Conservation (phyloP, 306 rosid species). For the Vigna reflexopilosa region DNA sequence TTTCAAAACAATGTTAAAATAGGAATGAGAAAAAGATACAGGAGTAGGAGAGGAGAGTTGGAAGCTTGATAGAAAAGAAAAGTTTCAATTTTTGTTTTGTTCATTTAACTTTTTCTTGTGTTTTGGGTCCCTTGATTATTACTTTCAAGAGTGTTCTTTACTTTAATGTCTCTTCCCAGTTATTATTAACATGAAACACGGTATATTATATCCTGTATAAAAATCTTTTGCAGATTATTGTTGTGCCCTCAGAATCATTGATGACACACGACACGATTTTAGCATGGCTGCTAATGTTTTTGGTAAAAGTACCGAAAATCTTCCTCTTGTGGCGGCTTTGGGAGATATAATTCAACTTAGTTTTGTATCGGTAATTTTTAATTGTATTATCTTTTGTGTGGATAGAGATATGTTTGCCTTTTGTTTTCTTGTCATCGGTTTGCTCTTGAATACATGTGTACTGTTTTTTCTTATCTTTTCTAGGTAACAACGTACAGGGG, state of each 20-base stretch:
- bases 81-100: no score
- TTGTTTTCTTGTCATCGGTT: neutral
- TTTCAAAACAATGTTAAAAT: neutral
- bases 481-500: slow-evolving; percentile 50
- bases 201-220: slow-evolving; percentile 21
- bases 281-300: slow-evolving; percentile 64
- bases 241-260: slow-evolving; percentile 55
- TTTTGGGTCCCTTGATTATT: no score
- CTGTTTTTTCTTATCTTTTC: neutral
- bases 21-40: neutral
- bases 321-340: slow-evolving; percentile 58
- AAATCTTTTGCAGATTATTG: slow-evolving; percentile 61
- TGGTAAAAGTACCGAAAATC: slow-evolving; percentile 48
- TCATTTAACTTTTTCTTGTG: no score
- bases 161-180: neutral
- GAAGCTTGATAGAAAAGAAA: no score
- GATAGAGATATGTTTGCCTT: neutral
- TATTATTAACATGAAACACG: neutral
- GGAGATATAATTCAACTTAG: slow-evolving; percentile 74
- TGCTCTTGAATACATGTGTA: neutral
- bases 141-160: neutral
- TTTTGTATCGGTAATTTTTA: slow-evolving; percentile 52
- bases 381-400: neutral
- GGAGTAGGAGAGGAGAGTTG: no score
- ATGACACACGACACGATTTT: slow-evolving; percentile 47